Percentiles rank a stretch among this genome's conserved stretches.
Conservation (phyloP, 2,329 filamentous ascomycete genomes). For the Coniosporium tulheliwenetii region DNA sequence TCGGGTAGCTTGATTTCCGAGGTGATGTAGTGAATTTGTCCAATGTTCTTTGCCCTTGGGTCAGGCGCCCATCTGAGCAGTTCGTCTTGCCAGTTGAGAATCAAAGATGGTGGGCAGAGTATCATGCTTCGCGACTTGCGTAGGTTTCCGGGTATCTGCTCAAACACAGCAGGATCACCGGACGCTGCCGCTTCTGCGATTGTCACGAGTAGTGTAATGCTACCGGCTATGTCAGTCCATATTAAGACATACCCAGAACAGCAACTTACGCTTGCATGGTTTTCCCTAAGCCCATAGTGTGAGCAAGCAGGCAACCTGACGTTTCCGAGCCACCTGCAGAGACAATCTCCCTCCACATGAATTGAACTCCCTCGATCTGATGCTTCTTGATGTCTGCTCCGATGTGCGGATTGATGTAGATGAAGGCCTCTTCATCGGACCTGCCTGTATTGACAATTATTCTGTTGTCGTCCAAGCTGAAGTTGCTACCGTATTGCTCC, state of each 20-base stretch:
- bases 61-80: slow-evolving; percentile 47
- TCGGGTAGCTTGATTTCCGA: slow-evolving; percentile 16
- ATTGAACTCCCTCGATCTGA: slow-evolving; percentile 67
- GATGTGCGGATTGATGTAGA: slow-evolving; percentile 51
- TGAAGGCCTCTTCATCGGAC: slow-evolving; percentile 40
- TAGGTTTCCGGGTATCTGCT: slow-evolving; percentile 54
- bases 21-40: slow-evolving; percentile 40
- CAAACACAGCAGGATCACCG: slow-evolving; percentile 35
- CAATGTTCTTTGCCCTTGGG: slow-evolving; percentile 29
- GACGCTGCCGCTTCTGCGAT: slow-evolving; percentile 53
- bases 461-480: neutral
- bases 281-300: slow-evolving; percentile 87
- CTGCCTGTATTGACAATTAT: slow-evolving; percentile 55
- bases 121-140: slow-evolving; percentile 50
- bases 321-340: slow-evolving; percentile 29
- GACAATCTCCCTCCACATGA: slow-evolving; percentile 78
- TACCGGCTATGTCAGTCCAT: slow-evolving; percentile 7
- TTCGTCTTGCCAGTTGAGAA: slow-evolving; percentile 76
- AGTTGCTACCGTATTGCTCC: slow-evolving; percentile 14
- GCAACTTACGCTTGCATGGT: slow-evolving; percentile 62
- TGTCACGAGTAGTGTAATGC: slow-evolving; percentile 63
- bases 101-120: slow-evolving; percentile 57
- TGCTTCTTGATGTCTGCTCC: slow-evolving; percentile 56
- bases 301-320: slow-evolving; percentile 69
- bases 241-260: neutral